Conservation (phyloP, 2,329 filamentous ascomycete genomes). For the Mycogone perniciosa region DNA sequence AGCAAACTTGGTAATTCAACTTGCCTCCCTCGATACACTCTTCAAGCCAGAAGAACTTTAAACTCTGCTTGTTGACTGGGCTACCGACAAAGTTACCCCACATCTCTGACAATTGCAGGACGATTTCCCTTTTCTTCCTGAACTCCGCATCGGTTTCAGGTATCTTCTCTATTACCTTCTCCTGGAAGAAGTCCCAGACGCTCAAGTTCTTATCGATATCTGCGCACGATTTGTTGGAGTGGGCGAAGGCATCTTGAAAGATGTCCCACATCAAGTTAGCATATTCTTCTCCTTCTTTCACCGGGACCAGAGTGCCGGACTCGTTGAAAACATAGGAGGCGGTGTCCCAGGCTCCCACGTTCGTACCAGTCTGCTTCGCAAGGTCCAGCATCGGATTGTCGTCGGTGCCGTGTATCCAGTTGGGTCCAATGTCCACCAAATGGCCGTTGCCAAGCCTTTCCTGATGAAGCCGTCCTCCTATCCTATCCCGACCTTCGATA, state of each 20-base stretch:
- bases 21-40: slow-evolving; percentile 67
- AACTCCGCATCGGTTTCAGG: slow-evolving; percentile 36
- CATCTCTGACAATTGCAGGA: slow-evolving; percentile 52
- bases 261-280: slow-evolving; percentile 59
- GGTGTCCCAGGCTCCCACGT: slow-evolving; percentile 42
- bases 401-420: slow-evolving; percentile 71
- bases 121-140: slow-evolving; percentile 34
- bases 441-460: slow-evolving; percentile 41
- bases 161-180: slow-evolving; percentile 40
- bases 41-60: slow-evolving; percentile 73
- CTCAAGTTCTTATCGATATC: slow-evolving; percentile 43
- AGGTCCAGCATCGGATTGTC: slow-evolving; percentile 65
- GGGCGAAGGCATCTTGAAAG: slow-evolving; percentile 59
- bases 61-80: slow-evolving; percentile 56
- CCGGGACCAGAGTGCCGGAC: slow-evolving; percentile 44
- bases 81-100: slow-evolving; percentile 70
- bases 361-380: slow-evolving; percentile 54
- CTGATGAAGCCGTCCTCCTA: slow-evolving; percentile 60
- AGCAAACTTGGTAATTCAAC: slow-evolving; percentile 12
- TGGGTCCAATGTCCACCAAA: slow-evolving; percentile 59
- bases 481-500: slow-evolving; percentile 59
- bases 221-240: slow-evolving; percentile 52
- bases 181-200: slow-evolving; percentile 47
- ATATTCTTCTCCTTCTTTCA: slow-evolving; percentile 39
- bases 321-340: slow-evolving; percentile 51